Percentiles rank a stretch among this genome's conserved stretches.
These are phyloP conservation scores for Cordyceps fumosorosea DNA, from an alignment of 2,329 filamentous ascomycete species.

Conservation along the genomic window DNA sequence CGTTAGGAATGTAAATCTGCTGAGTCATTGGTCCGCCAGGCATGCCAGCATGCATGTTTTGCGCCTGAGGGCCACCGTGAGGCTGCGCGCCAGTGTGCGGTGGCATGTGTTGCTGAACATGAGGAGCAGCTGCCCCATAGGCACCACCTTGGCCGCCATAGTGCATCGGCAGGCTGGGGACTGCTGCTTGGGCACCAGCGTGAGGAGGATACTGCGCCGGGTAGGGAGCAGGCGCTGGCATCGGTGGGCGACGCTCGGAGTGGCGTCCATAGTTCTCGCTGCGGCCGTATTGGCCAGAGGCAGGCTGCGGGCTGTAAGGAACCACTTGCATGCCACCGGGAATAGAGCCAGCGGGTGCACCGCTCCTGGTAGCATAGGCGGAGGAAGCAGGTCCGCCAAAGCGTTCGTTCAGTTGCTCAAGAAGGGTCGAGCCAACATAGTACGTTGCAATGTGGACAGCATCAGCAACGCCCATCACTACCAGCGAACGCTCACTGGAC, in stretches of 20 bases:
- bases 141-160: conserved; percentile 70
- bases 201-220: conserved; percentile 63
- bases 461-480: conserved; percentile 95
- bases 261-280: conserved; percentile 76
- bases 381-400: conserved; percentile 94
- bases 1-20: conserved; percentile 98
- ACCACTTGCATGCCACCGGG: conserved; percentile 98
- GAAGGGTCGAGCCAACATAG: conserved; percentile 95
- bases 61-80: conserved; percentile 58
- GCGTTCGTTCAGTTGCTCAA: conserved; percentile 93
- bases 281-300: conserved; percentile 86
- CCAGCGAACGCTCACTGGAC: conserved; percentile 94
- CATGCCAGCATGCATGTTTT: conserved; percentile 64
- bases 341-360: conserved; percentile 85
- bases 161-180: conserved; percentile 62
- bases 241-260: conserved; percentile 68
- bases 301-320: conserved; percentile 91
- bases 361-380: conserved; percentile 93
- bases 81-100: conserved; percentile 52
- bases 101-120: conserved; percentile 64
- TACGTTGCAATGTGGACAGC: conserved; percentile 98
- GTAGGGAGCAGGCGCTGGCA: conserved; percentile 63
- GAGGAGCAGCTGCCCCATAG: conserved; percentile 74
- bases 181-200: conserved; percentile 48
- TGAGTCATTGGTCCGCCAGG: conserved; percentile 69